phyloP scores from a whole-genome alignment of 257 asterid species.

The Nicotiana tabacum region DNA sequence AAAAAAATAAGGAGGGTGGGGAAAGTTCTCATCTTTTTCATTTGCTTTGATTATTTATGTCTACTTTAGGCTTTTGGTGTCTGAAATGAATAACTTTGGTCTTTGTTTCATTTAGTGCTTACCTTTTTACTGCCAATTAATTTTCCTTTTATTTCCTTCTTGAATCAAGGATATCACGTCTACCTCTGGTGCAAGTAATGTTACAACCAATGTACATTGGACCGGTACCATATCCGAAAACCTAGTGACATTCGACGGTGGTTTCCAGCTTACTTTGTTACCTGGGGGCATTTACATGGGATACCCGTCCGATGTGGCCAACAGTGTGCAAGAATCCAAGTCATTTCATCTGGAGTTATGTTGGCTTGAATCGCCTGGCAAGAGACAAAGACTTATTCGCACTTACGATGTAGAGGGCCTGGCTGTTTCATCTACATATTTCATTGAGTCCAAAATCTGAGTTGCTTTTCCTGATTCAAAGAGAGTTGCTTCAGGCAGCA shows the following conservation, averaged over 20 bases:
- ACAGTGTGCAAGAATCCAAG: conserved; percentile 70
- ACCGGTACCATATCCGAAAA: conserved; percentile 58
- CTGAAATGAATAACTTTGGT: background rate
- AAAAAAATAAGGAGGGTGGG: background rate
- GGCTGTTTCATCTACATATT: conserved; percentile 79
- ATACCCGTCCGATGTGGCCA: conserved; percentile 67
- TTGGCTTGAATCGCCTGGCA: conserved; percentile 75
- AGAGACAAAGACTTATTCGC: conserved; percentile 81
- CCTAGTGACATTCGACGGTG: conserved; percentile 59
- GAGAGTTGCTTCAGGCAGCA: background rate
- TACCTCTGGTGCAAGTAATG: conserved; percentile 32
- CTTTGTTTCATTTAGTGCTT: background rate
- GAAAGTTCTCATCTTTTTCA: background rate
- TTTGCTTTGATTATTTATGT: background rate
- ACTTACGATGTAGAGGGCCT: conserved; percentile 85
- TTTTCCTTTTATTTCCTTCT: background rate
- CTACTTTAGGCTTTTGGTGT: background rate
- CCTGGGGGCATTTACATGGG: conserved; percentile 95
- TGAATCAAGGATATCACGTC: conserved; percentile 57
- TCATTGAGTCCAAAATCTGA: conserved; percentile 67
- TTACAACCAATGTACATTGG: conserved; percentile 85
- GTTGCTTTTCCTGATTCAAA: conserved; percentile 5
- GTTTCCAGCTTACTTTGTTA: conserved; percentile 61
- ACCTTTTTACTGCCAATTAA: background rate
- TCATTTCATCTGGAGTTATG: conserved; percentile 86